Base-by-base conservation (phyloP, 495 filamentous ascomycete species). In the Penicillium silybi region DNA sequence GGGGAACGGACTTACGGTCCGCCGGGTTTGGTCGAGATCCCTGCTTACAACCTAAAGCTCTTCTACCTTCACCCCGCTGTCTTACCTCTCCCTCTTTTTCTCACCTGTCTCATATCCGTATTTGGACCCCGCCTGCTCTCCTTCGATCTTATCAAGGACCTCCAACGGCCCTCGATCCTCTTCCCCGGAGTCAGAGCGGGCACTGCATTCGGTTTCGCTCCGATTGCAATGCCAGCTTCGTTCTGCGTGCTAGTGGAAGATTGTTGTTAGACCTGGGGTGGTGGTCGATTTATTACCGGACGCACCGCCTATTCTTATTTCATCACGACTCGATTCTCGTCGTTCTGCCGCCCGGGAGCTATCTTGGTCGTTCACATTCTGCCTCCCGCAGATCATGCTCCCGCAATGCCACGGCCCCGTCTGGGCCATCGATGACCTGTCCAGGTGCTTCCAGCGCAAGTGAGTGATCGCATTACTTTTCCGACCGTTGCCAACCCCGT, bases 401-500 rank as follows among this genome's bases (percentile, higher is more conserved):
- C 84, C 83, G 66, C 79, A 82, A 61, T 98, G 93, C 69, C 66
- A 80, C 59, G 83, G 83, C 67, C 88, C 90, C 41, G 75, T 90
- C 61, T 98, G 93, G 93, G 80, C 75, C 59, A 72, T 79, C 52
- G 93, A 98, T 71, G 95, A 98, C 71, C 86, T 98, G 65, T 86
- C 87, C 10, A 72, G 66, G 45, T 97, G 95, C 71, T 92, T 98
- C 64, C 85, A 90, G 63, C 82, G 80, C 75, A 90, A 95, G 92
- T 96, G 50, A 61, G 63, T 66, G n/a, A n/a, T 23, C 11, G 15
- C 41, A 26, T 53, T 4, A 15, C 7, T 41, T 25, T 37, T 11
- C 18, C 35, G 15, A 47, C 38, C 23, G 50, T 32, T 10, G 48
- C 32, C 35, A 18, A 48, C 22, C 11, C 48, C 45, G 46, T 41